Conservation (phyloP, 2,329 filamentous ascomycete species). For the Aspergillus sp. region DNA sequence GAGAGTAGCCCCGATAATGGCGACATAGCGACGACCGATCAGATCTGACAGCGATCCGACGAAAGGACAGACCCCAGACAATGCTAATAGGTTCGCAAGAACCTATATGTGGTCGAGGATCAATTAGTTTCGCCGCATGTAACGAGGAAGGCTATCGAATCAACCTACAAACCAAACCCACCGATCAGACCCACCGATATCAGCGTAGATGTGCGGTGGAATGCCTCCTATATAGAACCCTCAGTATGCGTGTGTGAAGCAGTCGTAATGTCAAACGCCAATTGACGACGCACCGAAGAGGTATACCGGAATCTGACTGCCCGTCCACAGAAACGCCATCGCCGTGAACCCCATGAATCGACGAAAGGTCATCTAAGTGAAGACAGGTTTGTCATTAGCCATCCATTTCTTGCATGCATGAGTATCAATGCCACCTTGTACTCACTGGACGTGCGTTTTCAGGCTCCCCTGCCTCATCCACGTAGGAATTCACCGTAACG, state of each 20-base stretch:
- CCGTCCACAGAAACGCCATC: conserved; percentile 63
- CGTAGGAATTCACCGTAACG: conserved; percentile 45
- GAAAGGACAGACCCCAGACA: conserved; percentile 60
- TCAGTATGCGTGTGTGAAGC: conserved; percentile 2
- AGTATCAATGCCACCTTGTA: background rate
- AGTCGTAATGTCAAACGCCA: background rate
- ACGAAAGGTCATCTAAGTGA: conserved; percentile 48
- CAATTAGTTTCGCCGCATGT: background rate
- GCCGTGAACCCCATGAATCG: conserved; percentile 56
- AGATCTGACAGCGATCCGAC: conserved; percentile 67
- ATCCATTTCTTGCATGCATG: background rate
- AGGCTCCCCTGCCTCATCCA: conserved; percentile 38
- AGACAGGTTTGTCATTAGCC: conserved; percentile 17
- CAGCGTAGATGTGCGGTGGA: conserved; percentile 57
- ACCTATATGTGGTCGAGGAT: conserved; percentile 29
- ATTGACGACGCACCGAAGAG: conserved; percentile 44
- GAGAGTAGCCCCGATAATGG: conserved; percentile 53
- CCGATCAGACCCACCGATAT: conserved; percentile 60
- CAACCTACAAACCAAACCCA: conserved; percentile 60
- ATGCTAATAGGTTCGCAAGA: conserved; percentile 53
- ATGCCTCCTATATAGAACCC: conserved; percentile 37
- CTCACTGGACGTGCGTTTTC: conserved; percentile 48
- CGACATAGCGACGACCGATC: conserved; percentile 61
- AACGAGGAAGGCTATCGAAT: background rate
- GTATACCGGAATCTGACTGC: conserved; percentile 60